phyloP scores from a whole-genome alignment of 345 rosid species.

The Camelina sativa region DNA sequence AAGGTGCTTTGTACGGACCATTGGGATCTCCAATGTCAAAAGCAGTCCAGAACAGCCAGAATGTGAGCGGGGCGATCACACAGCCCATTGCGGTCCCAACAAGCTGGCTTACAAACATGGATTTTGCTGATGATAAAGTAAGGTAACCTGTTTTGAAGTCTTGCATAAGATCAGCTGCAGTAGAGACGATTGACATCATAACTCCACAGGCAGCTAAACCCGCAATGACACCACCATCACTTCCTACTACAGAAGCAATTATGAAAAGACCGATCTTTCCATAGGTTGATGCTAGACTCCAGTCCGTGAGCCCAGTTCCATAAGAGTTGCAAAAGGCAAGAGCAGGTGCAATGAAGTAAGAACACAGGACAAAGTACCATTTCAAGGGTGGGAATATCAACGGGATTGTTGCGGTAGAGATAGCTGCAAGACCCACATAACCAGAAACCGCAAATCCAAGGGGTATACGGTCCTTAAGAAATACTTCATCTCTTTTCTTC shows the following conservation, averaged over 20 bases:
- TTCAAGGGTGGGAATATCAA: conserved; percentile 75
- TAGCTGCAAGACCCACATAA: conserved; percentile 86
- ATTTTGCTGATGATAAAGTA: conserved; percentile 85
- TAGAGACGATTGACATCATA: conserved; percentile 94
- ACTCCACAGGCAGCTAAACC: conserved; percentile 87
- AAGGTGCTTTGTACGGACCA: conserved; percentile 89
- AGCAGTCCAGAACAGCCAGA: conserved; percentile 87
- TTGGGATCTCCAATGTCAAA: conserved; percentile 85
- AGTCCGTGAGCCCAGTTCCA: conserved; percentile 87
- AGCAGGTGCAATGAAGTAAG: conserved; percentile 87
- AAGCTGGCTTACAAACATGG: conserved; percentile 89
- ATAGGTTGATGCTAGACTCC: conserved; percentile 79
- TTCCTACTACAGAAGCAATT: conserved; percentile 82
- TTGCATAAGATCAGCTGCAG: conserved; percentile 97
- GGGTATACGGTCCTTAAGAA: conserved; percentile 80
- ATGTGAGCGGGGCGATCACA: conserved; percentile 83
- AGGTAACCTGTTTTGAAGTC: conserved; percentile 93
- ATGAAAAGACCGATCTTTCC: conserved; percentile 94
- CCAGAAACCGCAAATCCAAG: conserved; percentile 81
- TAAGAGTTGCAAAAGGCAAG: conserved; percentile 95
- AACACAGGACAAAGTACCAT: conserved; percentile 83
- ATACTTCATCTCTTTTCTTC: conserved; percentile 67
- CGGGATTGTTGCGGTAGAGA: conserved; percentile 79
- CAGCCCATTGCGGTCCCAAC: conserved; percentile 94
- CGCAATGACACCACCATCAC: conserved; percentile 81